Evolutionary conservation across 805 yeast genomes (phyloP).

Genomic region (Pichia paraexigua): DNA sequence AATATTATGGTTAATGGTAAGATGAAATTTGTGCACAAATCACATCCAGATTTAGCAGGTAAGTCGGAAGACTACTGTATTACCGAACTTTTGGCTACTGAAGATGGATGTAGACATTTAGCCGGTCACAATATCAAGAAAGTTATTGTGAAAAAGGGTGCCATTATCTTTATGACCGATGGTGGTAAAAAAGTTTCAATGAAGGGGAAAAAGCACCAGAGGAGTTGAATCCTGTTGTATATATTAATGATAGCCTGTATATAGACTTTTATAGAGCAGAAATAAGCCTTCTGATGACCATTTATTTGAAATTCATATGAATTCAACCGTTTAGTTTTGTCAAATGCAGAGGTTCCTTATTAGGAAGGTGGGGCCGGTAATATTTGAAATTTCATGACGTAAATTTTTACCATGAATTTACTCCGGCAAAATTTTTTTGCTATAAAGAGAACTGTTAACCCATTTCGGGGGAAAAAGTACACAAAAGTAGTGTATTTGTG

Average conservation of each 20-base stretch:
- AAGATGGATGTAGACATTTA: slow-evolving; percentile 37
- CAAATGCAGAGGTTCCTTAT: neutral
- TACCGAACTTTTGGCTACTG: slow-evolving; percentile 27
- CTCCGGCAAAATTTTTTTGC: neutral
- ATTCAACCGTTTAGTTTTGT: neutral
- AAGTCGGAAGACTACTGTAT: slow-evolving; percentile 30
- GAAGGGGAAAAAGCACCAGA: neutral
- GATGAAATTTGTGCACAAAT: slow-evolving; percentile 38
- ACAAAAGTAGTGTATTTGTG: neutral
- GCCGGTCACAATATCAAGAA: slow-evolving; percentile 37
- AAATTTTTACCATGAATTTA: neutral
- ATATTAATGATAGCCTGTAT: neutral
- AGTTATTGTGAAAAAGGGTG: slow-evolving; percentile 40
- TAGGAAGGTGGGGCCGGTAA: neutral
- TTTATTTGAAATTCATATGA: no score
- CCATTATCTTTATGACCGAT: slow-evolving; percentile 19
- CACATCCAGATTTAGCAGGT: slow-evolving; percentile 30
- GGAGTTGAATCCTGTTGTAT: neutral
- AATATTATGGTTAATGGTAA: slow-evolving; percentile 72
- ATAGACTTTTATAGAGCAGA: neutral
- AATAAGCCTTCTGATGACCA: neutral
- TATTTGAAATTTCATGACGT: neutral
- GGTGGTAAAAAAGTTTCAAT: neutral
- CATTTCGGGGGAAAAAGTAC: neutral
- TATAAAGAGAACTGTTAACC: neutral